Base-by-base conservation (phyloP, 805 yeast species). In the Jamesozyma piceae region DNA sequence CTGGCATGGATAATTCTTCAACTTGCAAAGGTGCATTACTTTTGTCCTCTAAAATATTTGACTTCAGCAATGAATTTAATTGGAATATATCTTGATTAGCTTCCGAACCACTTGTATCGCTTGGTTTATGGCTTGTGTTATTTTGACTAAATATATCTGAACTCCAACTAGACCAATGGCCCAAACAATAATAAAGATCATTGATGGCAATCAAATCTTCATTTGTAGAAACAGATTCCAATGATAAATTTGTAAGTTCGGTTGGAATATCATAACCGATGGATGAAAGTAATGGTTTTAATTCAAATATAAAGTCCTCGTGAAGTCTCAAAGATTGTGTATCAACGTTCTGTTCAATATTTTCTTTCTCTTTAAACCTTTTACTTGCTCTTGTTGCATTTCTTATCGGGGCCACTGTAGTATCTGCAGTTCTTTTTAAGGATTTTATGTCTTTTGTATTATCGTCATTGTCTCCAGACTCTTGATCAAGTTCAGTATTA, bases 311-410 rank as follows among this genome's bases (percentile, higher is more conserved):
- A 45, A 60, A 56, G 1, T 26, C 24, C 15, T 30, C 28, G 32
- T 58, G 62, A 1, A 44, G 30, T 14, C 43, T 39, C 26, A 47
- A 22, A 8, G 39, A 18, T 4, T 15, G 18, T 3, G 14, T 11
- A 9, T 28, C 14, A n/a, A 11, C 32, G 11, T 20, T 14, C 4
- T 17, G 28, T 11, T 36, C 42, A 3, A 4, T 26, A 3, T 24
- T 18, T 5, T 43, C 49, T 19, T 52, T 57, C 17, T 60, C 66
- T 36, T 63, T 60, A 39, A 65, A 61, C 20, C 74, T 49, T 48
- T 70, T 72, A 44, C 73, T 70, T 8, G 63, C 50, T 45, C 73
- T 51, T 38, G 63, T 68, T 11, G 57, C 57, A 4, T 52, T 50
- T 30, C 53, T 35, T 47, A 48, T 37, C 28, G 6, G 28, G 11